phyloP scores from a whole-genome alignment of 768 basidiomycete species.

The Boletus sp. region DNA sequence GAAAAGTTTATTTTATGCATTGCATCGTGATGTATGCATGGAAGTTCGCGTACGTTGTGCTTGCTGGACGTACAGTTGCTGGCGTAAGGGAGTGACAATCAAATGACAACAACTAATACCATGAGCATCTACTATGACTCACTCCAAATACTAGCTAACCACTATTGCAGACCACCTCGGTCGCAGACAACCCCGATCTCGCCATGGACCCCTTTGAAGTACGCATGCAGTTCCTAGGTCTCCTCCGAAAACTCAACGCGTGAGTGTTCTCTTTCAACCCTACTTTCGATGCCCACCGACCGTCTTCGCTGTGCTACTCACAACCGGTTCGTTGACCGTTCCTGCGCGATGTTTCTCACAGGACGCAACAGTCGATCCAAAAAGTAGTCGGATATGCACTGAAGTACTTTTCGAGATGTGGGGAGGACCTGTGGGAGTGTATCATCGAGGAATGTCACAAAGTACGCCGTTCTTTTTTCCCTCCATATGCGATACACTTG shows the following conservation, averaged over 20 bases:
- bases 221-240: constrained; percentile 67
- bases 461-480: constrained; percentile 36
- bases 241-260: constrained; percentile 65
- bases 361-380: constrained; percentile 85
- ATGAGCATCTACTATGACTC: too few species aligned
- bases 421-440: constrained; percentile 94
- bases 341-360: constrained; percentile 24
- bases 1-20: too few species aligned
- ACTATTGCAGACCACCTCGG: too few species aligned
- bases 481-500: not conserved
- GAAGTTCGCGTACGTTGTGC: too few species aligned
- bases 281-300: not conserved
- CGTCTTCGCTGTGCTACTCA: too few species aligned
- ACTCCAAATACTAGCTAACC: too few species aligned
- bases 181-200: too few species aligned
- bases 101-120: too few species aligned
- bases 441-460: constrained; percentile 89
- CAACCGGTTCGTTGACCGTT: not conserved
- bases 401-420: constrained; percentile 80
- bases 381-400: constrained; percentile 83
- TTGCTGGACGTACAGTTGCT: too few species aligned
- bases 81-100: too few species aligned
- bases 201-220: constrained; percentile 63
- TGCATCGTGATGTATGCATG: too few species aligned
- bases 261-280: constrained; percentile 26